Evolutionary conservation across 148 eudicot species (phyloP).

Genomic region (Vaccinium macrocarpon): DNA sequence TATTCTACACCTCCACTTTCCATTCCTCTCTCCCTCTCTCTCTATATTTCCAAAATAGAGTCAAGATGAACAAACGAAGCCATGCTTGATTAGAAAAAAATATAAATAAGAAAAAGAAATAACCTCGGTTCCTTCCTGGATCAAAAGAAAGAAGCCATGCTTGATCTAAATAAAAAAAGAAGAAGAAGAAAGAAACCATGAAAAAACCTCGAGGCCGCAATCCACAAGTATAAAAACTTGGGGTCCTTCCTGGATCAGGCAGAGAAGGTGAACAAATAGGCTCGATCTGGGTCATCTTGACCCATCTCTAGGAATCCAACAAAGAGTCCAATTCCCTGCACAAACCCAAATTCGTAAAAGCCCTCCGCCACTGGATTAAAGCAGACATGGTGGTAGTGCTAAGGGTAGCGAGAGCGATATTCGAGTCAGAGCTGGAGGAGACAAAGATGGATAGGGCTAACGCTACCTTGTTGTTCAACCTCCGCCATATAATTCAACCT

Average conservation of each 20-base stretch:
- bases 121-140: slow-evolving; percentile 48
- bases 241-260: slow-evolving; percentile 72
- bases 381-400: slow-evolving; percentile 61
- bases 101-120: background rate
- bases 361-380: slow-evolving; percentile 48
- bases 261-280: slow-evolving; percentile 66
- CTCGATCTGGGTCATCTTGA: slow-evolving; percentile 48
- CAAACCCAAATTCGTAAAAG: slow-evolving; percentile 67
- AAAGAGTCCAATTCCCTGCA: slow-evolving; percentile 68
- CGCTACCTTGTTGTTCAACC: background rate
- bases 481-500: too few species aligned
- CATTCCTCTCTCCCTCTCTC: slow-evolving; percentile 20
- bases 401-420: slow-evolving; percentile 50
- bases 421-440: slow-evolving; percentile 56
- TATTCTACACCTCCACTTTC: background rate
- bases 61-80: slow-evolving; percentile 47
- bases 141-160: slow-evolving; percentile 50
- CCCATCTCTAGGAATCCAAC: slow-evolving; percentile 41
- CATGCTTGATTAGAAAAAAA: slow-evolving; percentile 64
- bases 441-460: slow-evolving; percentile 77
- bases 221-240: slow-evolving; percentile 56
- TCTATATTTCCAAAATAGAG: background rate
- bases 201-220: slow-evolving; percentile 43
- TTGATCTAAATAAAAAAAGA: too few species aligned
- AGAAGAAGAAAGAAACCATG: slow-evolving; percentile 24